Base-by-base conservation (phyloP, 2,329 filamentous ascomycete genomes). In the Hymenoscyphus scutula region DNA sequence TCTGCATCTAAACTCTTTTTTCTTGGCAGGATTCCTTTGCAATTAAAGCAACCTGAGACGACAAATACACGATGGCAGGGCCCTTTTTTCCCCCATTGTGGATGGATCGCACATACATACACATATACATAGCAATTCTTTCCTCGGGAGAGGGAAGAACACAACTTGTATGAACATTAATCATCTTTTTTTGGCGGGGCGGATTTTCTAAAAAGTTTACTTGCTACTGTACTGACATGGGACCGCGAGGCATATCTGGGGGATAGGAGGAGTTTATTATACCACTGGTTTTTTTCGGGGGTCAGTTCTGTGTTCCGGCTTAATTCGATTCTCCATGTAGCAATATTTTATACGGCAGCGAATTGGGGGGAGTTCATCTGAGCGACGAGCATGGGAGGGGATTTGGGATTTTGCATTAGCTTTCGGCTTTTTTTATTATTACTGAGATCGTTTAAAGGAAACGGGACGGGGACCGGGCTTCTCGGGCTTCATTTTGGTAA, bases 1-100 rank as follows among this genome's bases (percentile, higher is more conserved):
- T 84, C 68, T 78, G 74, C 63, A 69, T 70, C 61, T 74, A 71
- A 62, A 53, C 6, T 23, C 37, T 54, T 19, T 25, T 19, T 15
- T n/a, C n/a, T n/a, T n/a, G n/a, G 57, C 29, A 59, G 57, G 30
- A n/a, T 59, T 59, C 45, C 45, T 59, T 15, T 59, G 57, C 57
- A 59, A 59, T n/a, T 59, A 53, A 48, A 19, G 13, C 38, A 38
- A 48, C 37, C 17, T n/a, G 29, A 23, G 29, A 13, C 25, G 19
- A 32, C 7, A 30, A 13, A 45, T 25, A 34, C 23, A 23, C 7
- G 19, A 19, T n/a, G 38, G 38, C n/a, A 23, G 11, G 56, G 56
- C 41, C n/a, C n/a, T n/a, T n/a, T n/a, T n/a, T n/a, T n/a, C n/a
- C n/a, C n/a, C n/a, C n/a, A n/a, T n/a, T 48, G 41, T 48, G 41